Evolutionary conservation across 495 filamentous ascomycete genomes (phyloP), one percentile per base, ranked within the genome.

Genomic region (Penicillium desertorum): DNA sequence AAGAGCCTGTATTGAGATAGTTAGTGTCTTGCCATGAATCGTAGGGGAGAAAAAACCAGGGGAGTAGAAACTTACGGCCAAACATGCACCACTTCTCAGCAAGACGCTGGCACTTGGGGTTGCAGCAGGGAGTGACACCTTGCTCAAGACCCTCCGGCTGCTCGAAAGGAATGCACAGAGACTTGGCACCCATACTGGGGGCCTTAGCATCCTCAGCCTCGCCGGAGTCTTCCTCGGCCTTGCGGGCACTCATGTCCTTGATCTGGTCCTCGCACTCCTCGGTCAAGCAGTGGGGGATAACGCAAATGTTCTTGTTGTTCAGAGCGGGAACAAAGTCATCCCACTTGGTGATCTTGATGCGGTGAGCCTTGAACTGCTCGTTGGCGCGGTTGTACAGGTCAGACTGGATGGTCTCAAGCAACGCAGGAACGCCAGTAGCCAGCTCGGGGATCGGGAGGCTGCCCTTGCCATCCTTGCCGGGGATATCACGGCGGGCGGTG

Each of bases 131-230:
- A 49, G 91, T 96, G 71, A 88, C 85, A 29, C 90, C 92, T 58
- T 83, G 76, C 56, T 84, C 76, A 56, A 96, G 73, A 36, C 86
- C 90, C 62, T 87, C 85, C 36, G 93, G 91, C 81, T 98, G 94
- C 61, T 98, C 90, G 67, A 96, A 96, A 20, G 95, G 94, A 80
- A 98, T 97, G 72, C 94, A 98, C 65, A 98, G 80, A 59, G 85
- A 89, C 85, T 98, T 98, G 66, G 94, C 95, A 58, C 94, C 94
- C 95, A 98, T 98, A 60, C 84, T 87, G 45, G 95, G 94, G 19
- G 88, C 89, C 65, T 85, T 86, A 62, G 88, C 80, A 65, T 92
- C 90, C 61, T 91, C 85, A 12, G 90, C 83, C 36, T 77, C 81
- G 48, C 86, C 88, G 39, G 81, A 78, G 17, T 82, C 78, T 51